Base-by-base conservation (phyloP, 2,329 filamentous ascomycete genomes). In the Sporothrix schenckii region DNA sequence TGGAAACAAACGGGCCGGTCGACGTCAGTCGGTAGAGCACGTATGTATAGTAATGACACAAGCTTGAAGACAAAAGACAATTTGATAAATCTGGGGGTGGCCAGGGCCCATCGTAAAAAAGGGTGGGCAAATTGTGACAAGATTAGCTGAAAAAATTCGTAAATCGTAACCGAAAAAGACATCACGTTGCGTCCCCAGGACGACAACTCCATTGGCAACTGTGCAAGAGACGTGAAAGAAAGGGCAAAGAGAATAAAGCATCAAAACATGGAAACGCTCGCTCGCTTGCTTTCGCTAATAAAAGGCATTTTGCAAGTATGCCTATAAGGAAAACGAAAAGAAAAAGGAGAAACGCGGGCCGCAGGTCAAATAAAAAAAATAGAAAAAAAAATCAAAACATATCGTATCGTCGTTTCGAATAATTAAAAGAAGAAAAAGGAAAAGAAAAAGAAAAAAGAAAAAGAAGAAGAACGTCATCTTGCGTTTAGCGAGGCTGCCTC, bases 171-270 rank as follows among this genome's bases (percentile, higher is more conserved):
- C 27, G 52, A 39, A 66, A 52, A 52, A 21, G 7, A 27, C 24
- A 44, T 41, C 49, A 67, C 19, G 30, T 14, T 68, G 52, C 54
- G 69, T 68, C 69, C 54, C 69, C 65, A 66, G 66, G 66, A 69
- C 66, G 30, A 52, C 47, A 49, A 21, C 10, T 9, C 47, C 39
- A 34, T 34, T 7, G 63, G 24, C 6, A 34, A 65, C 21, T 24
- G 39, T 27, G 10, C 24, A 65, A 49, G n/a, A 44, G 44, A n/a
- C 14, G 39, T 14, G 19, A 21, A 65, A 58, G 44, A 10, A 63
- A 63, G 39, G 14, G 39, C 13, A 50, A 39, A 52, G 21, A 58
- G 41, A 30, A 63, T 21, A 27, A 61, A 21, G n/a, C 24, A 34
- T n/a, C 7, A 24, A 68, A 4, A 39, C 1, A 24, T 24, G 19